These are phyloP conservation scores for Perkinsus olseni DNA, from an alignment of 169 alveolate genomes.

Conservation along the genomic window DNA sequence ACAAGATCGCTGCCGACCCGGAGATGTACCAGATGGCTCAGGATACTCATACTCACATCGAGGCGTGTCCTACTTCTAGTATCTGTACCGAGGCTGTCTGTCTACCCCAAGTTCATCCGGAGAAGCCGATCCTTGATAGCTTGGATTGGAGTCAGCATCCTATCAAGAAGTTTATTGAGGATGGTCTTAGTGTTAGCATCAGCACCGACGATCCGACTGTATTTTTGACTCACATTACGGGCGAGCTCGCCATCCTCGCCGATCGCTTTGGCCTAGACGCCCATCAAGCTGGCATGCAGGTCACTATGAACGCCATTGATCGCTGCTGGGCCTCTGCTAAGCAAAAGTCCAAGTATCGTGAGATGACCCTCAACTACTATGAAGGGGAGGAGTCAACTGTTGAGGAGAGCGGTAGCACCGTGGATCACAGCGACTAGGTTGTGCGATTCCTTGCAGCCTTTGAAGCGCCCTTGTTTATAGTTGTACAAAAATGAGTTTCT, in stretches of 20 bases:
- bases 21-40: background rate
- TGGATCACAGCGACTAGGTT: background rate
- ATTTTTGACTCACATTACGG: background rate
- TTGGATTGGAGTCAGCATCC: background rate
- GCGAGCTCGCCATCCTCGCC: background rate
- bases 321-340: background rate
- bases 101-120: background rate
- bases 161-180: background rate
- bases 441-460: background rate
- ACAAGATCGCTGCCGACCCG: background rate
- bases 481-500: background rate
- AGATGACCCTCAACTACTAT: background rate
- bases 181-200: background rate
- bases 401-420: too few species aligned
- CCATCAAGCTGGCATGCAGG: background rate
- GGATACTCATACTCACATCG: background rate
- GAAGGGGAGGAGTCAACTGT: background rate
- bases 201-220: background rate
- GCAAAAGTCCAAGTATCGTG: background rate
- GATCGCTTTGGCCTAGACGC: background rate
- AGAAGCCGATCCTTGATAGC: background rate
- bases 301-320: background rate
- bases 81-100: background rate
- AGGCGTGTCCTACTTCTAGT: background rate
- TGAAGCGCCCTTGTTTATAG: background rate